Percentiles rank a stretch among this genome's conserved stretches.
Conservation (phyloP, 768 basidiomycete genomes). For the Tulasnella calospora region DNA sequence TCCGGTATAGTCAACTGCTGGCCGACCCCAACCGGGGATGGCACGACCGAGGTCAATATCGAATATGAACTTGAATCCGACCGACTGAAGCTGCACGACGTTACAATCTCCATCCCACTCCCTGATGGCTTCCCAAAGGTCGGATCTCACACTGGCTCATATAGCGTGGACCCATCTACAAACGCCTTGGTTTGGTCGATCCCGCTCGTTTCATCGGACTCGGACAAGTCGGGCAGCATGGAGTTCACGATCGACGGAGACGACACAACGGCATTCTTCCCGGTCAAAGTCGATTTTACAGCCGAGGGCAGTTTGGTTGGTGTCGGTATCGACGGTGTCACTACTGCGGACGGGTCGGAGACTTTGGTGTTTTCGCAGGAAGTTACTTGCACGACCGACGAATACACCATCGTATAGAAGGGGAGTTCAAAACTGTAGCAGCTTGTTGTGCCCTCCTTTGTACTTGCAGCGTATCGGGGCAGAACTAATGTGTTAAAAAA, state of each 20-base stretch:
- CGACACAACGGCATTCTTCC: conserved; percentile 84
- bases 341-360: conserved; percentile 48
- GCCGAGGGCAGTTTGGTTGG: conserved; percentile 78
- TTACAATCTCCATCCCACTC: conserved; percentile 86
- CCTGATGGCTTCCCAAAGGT: conserved; percentile 88
- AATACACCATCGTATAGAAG: conserved; percentile 45
- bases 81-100: conserved; percentile 71
- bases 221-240: conserved; percentile 70
- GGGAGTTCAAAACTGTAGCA: background rate
- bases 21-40: conserved; percentile 88
- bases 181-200: conserved; percentile 86
- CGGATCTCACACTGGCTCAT: conserved; percentile 62
- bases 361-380: conserved; percentile 54
- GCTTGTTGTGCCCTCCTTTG: background rate
- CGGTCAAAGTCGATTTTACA: conserved; percentile 76
- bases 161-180: conserved; percentile 72
- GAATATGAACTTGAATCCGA: conserved; percentile 95
- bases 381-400: conserved; percentile 47
- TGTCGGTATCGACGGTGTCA: conserved; percentile 56
- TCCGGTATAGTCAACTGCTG: conserved; percentile 78
- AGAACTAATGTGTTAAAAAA: background rate
- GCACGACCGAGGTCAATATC: conserved; percentile 90
- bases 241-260: conserved; percentile 87
- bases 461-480: background rate
- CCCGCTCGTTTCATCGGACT: conserved; percentile 58